Evolutionary conservation across 2,329 filamentous ascomycete species (phyloP).

Genomic region (Rosellinia necatrix): DNA sequence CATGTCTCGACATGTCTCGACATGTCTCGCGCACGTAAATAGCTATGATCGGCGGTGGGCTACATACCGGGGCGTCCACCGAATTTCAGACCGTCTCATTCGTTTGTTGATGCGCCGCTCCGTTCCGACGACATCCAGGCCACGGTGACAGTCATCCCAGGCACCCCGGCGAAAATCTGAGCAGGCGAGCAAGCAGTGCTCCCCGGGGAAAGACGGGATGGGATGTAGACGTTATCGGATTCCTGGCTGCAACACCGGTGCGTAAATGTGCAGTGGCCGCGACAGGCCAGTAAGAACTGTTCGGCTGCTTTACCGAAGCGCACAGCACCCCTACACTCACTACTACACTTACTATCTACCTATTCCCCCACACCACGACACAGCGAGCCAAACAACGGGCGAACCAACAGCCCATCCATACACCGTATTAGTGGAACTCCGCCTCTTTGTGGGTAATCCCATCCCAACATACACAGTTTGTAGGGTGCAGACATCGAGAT

Average conservation of each 20-base stretch:
- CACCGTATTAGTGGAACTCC: no score
- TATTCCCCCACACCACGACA: constrained; percentile 7
- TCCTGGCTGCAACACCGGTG: no score
- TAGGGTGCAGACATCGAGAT: neutral
- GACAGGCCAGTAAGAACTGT: no score
- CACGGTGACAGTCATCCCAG: neutral
- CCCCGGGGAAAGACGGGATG: no score
- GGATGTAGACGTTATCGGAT: no score
- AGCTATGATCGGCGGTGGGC: neutral
- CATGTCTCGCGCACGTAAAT: no score
- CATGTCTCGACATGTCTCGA: neutral
- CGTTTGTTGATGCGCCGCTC: constrained; percentile 12
- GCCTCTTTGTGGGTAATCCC: neutral
- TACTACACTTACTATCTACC: no score
- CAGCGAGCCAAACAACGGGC: neutral
- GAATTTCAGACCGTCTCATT: neutral
- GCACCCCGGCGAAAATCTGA: neutral
- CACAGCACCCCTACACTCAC: no score
- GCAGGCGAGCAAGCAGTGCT: no score
- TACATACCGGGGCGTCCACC: neutral
- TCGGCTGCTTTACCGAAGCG: no score
- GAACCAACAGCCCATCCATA: neutral
- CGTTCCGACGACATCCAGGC: constrained; percentile 30
- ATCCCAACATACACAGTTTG: neutral
- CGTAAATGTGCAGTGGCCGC: no score